phyloP scores from a whole-genome alignment of 108 stramenopile genomes.

The Ochromonas danica region DNA sequence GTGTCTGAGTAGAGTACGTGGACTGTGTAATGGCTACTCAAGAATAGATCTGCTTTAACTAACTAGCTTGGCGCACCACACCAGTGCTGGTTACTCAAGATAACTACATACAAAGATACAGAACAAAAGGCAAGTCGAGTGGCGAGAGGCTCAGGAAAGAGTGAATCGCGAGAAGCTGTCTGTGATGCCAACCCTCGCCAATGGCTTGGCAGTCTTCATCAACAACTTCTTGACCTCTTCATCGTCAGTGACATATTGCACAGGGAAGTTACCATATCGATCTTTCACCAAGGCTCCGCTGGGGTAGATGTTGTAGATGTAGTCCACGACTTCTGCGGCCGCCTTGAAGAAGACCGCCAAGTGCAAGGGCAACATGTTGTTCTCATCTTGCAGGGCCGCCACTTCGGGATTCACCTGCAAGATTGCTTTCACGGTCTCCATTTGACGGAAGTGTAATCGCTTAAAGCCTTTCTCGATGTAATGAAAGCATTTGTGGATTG shows the following conservation, averaged over 20 bases:
- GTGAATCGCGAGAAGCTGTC: background rate
- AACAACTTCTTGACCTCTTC: background rate
- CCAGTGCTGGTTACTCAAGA: too few relatives aligned
- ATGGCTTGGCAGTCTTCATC: background rate
- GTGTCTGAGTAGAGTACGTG: too few relatives aligned
- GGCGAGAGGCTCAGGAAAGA: background rate
- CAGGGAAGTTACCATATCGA: background rate
- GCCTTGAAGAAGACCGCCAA: background rate
- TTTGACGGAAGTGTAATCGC: background rate
- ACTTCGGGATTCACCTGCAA: background rate
- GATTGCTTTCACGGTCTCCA: background rate
- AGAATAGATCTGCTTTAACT: too few relatives aligned
- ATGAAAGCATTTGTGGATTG: background rate
- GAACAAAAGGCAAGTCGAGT: too few relatives aligned
- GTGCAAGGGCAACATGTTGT: background rate
- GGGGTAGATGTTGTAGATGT: background rate
- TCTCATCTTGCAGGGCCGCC: background rate
- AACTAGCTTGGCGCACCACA: too few relatives aligned
- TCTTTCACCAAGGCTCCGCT: background rate
- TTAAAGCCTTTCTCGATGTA: background rate
- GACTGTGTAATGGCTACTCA: too few relatives aligned
- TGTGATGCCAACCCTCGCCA: background rate
- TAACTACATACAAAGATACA: too few relatives aligned
- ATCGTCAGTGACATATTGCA: background rate
- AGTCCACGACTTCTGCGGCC: background rate